A percentile compares a stretch with the other conserved stretches of the same genome.
Conservation (phyloP, 2,329 filamentous ascomycete species). For the Pseudocercospora fuligena region DNA sequence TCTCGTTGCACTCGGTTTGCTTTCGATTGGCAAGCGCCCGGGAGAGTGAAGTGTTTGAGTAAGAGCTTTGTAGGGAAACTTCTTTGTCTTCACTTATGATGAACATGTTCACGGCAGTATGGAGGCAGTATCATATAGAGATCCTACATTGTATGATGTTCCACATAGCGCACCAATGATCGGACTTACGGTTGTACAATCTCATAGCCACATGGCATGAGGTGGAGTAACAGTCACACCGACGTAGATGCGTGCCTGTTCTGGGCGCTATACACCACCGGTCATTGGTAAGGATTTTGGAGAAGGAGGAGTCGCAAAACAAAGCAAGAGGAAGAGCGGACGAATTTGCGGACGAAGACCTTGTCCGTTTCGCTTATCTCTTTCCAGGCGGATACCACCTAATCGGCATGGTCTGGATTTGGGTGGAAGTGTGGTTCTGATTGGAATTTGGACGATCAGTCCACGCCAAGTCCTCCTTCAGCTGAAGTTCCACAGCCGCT, state of each 20-base stretch:
- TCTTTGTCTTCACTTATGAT: not conserved
- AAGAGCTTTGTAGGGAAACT: not conserved
- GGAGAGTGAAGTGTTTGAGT: not conserved
- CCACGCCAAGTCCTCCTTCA: too few relatives aligned
- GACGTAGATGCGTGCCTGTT: not conserved
- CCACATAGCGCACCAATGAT: constrained; percentile 3
- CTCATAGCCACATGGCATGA: not conserved
- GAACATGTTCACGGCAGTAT: not conserved
- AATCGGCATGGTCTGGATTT: not conserved
- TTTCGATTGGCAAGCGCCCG: not conserved
- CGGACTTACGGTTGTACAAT: constrained; percentile 5
- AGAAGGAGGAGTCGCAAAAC: not conserved
- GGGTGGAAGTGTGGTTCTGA: too few relatives aligned
- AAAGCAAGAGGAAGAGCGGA: not conserved
- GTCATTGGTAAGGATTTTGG: not conserved
- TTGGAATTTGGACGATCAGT: too few relatives aligned
- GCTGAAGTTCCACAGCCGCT: too few relatives aligned
- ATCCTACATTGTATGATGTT: not conserved
- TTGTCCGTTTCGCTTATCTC: not conserved
- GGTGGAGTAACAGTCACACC: not conserved
- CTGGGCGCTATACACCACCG: not conserved
- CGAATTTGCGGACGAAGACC: not conserved
- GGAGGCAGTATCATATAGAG: not conserved
- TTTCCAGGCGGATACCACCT: not conserved
- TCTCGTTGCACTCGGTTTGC: not conserved